These are phyloP conservation scores for Cryptococcus hybrid DNA, from an alignment of 1,284 basidiomycete genomes.

Conservation along the genomic window DNA sequence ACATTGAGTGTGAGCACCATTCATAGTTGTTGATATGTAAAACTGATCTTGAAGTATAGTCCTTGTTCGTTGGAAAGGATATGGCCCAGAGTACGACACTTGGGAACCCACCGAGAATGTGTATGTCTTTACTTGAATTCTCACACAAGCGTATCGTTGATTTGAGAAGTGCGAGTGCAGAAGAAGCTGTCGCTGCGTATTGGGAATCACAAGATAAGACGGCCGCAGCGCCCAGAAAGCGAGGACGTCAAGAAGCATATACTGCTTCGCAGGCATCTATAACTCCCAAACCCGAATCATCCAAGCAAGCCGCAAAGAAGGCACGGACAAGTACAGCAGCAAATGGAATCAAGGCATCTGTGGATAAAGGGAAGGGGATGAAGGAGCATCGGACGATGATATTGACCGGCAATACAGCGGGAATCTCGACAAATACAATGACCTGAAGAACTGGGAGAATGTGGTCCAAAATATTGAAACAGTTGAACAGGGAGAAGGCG, in stretches of 20 bases:
- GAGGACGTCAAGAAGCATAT: conserved; percentile 15
- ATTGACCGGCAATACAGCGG: conserved; percentile 32
- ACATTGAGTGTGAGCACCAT: conserved; percentile 9
- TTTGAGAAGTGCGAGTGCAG: conserved; percentile 29
- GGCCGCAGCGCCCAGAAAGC: conserved; percentile 18
- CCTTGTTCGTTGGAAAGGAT: conserved; percentile 49
- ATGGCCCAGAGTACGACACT: conserved; percentile 47
- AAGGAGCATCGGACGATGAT: conserved; percentile 55
- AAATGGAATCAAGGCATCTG: conserved; percentile 26
- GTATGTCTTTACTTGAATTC: conserved; percentile 20
- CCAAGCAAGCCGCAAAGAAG: conserved; percentile 9
- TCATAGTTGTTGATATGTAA: background rate
- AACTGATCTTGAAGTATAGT: conserved; percentile 18
- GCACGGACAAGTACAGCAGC: conserved; percentile 22
- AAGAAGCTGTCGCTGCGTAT: conserved; percentile 35
- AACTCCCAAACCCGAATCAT: conserved; percentile 7
- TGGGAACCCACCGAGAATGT: conserved; percentile 48
- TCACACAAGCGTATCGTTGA: background rate
- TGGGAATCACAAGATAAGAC: conserved; percentile 25
- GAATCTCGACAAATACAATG: conserved; percentile 30
- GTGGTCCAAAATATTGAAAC: conserved; percentile 41
- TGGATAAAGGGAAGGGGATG: conserved; percentile 53
- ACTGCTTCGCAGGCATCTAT: background rate
- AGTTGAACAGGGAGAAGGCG: conserved; percentile 31
- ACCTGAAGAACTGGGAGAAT: conserved; percentile 43